These are phyloP conservation scores for Scheffersomyces lignosus DNA, from an alignment of 805 yeast species.

Conservation along the genomic window DNA sequence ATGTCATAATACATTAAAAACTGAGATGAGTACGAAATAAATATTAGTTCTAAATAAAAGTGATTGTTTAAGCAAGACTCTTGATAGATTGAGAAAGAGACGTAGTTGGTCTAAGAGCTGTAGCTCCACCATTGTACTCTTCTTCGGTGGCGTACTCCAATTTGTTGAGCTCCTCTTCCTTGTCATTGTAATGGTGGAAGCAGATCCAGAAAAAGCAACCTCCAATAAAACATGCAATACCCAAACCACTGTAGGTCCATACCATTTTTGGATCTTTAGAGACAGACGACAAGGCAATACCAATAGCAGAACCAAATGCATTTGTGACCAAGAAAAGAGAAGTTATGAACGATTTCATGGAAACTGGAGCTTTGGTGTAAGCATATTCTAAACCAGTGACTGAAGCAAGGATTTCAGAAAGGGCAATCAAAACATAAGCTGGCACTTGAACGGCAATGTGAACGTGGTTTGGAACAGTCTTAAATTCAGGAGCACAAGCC, in stretches of 20 bases:
- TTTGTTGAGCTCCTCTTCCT: constrained; percentile 57
- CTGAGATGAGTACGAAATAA: no score
- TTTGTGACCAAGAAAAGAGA: constrained; percentile 63
- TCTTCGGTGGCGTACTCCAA: constrained; percentile 35
- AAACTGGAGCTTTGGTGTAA: constrained; percentile 76
- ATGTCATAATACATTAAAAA: no score
- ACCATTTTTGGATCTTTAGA: constrained; percentile 66
- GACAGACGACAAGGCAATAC: constrained; percentile 68
- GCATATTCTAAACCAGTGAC: constrained; percentile 83
- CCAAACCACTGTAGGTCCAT: constrained; percentile 67
- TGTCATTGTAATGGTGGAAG: constrained; percentile 53
- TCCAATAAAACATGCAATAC: constrained; percentile 55
- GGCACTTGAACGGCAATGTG: constrained; percentile 71
- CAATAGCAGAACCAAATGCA: constrained; percentile 74
- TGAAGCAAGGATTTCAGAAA: constrained; percentile 75
- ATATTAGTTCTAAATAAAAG: no score
- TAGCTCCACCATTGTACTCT: constrained; percentile 4
- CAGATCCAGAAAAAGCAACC: constrained; percentile 62
- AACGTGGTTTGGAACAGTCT: constrained; percentile 49
- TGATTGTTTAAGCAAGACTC: constrained; percentile 7
- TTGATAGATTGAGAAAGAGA: constrained; percentile 12
- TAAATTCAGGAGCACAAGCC: constrained; percentile 41
- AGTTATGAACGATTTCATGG: constrained; percentile 64
- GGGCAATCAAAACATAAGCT: constrained; percentile 68
- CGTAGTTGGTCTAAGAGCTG: constrained; percentile 4